Conservation (phyloP, 441 rosid genomes). For the Geranium incanum region DNA sequence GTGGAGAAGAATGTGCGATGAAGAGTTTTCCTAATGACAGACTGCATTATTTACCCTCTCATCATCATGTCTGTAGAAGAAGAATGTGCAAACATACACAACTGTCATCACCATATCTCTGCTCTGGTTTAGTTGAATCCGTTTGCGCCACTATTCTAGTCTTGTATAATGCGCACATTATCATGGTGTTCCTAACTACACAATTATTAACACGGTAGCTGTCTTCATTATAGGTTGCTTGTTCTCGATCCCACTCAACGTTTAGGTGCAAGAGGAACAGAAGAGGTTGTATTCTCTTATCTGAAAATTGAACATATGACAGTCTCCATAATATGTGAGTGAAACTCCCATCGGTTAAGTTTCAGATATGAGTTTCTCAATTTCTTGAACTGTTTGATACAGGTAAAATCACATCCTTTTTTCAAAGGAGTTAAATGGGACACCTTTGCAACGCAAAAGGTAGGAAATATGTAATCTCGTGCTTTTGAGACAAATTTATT, state of each 20-base stretch:
- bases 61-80: background rate
- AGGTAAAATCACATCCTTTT: constrained; percentile 70
- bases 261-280: constrained; percentile 61
- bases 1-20: background rate
- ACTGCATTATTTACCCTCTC: constrained; percentile 2
- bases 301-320: constrained; percentile 13
- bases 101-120: background rate
- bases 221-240: constrained; percentile 46
- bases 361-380: constrained; percentile 12
- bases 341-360: constrained; percentile 13
- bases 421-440: constrained; percentile 73
- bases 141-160: no score
- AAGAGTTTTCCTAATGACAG: background rate
- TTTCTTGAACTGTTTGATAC: constrained; percentile 19
- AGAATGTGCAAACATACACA: no score
- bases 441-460: constrained; percentile 67
- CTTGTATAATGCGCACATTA: background rate
- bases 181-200: background rate
- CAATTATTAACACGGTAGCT: background rate
- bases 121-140: no score
- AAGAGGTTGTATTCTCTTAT: constrained; percentile 46
- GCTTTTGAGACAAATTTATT: background rate
- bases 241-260: constrained; percentile 60
- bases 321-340: background rate
- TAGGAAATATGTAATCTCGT: constrained; percentile 15